Percentiles rank a stretch among this genome's conserved stretches.
These are phyloP conservation scores for Sporothrix luriei DNA, from an alignment of 2,329 filamentous ascomycete species.

Conservation along the genomic window DNA sequence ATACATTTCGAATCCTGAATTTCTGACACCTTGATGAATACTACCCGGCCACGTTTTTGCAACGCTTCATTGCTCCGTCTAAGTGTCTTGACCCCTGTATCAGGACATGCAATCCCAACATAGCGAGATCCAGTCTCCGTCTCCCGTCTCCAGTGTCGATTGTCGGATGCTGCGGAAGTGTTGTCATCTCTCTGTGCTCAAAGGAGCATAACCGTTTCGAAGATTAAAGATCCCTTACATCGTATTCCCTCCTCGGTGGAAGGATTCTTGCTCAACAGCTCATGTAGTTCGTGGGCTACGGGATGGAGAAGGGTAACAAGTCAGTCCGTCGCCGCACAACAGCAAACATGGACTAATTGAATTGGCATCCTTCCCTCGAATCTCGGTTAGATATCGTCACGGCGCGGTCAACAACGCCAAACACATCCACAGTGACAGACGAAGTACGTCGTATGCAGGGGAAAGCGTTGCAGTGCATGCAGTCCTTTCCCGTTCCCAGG, in stretches of 20 bases:
- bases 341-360: neutral
- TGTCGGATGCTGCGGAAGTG: neutral
- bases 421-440: neutral
- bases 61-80: neutral
- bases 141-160: neutral
- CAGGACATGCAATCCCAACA: too few species aligned
- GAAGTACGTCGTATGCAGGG: too few species aligned
- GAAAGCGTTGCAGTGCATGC: slow-evolving; percentile 24
- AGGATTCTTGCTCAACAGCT: slow-evolving; percentile 7
- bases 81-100: too few species aligned
- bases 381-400: slow-evolving; percentile 14
- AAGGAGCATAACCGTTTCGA: too few species aligned
- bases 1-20: neutral
- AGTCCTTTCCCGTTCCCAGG: neutral
- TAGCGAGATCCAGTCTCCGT: too few species aligned
- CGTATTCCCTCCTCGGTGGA: neutral
- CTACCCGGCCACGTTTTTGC: slow-evolving; percentile 21
- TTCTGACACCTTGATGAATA: neutral
- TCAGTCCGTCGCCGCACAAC: neutral
- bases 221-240: too few species aligned
- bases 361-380: neutral
- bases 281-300: neutral
- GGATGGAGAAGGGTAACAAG: neutral
- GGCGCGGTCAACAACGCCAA: neutral
- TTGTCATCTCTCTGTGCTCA: neutral